Percentiles rank a stretch among this genome's conserved stretches.
Conservation (phyloP, 2,329 filamentous ascomycete genomes). For the Exophiala xenobiotica region DNA sequence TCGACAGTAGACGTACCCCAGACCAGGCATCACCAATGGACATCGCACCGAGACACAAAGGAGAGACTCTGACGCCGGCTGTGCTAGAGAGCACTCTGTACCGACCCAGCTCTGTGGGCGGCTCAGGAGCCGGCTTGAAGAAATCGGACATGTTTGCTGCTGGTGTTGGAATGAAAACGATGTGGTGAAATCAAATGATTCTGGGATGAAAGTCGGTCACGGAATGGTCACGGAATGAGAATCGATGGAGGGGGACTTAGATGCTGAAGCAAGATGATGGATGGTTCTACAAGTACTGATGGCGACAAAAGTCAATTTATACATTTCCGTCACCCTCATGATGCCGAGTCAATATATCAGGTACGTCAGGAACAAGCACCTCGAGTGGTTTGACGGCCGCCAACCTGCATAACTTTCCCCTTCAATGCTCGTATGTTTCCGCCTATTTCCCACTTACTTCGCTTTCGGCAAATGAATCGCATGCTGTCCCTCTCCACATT, state of each 20-base stretch:
- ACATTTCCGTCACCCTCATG: no score
- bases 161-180: not conserved
- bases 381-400: no score
- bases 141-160: conserved; percentile 18
- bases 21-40: conserved; percentile 40
- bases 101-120: conserved; percentile 61
- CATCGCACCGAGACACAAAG: conserved; percentile 50
- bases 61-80: conserved; percentile 66
- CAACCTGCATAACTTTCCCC: no score
- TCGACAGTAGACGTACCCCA: conserved; percentile 12
- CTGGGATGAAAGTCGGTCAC: no score
- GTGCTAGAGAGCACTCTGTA: conserved; percentile 67
- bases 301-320: no score
- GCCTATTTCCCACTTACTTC: not conserved
- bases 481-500: not conserved
- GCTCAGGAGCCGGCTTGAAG: conserved; percentile 46
- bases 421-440: not conserved
- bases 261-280: no score
- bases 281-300: no score
- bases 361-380: no score
- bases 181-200: not conserved
- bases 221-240: no score
- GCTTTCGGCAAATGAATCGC: conserved; percentile 1
- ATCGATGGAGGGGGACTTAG: no score
- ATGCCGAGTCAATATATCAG: no score